Evolutionary conservation across 805 yeast species (phyloP), one percentile per base, ranked within the genome.

Genomic region (Ogataea zsoltii): DNA sequence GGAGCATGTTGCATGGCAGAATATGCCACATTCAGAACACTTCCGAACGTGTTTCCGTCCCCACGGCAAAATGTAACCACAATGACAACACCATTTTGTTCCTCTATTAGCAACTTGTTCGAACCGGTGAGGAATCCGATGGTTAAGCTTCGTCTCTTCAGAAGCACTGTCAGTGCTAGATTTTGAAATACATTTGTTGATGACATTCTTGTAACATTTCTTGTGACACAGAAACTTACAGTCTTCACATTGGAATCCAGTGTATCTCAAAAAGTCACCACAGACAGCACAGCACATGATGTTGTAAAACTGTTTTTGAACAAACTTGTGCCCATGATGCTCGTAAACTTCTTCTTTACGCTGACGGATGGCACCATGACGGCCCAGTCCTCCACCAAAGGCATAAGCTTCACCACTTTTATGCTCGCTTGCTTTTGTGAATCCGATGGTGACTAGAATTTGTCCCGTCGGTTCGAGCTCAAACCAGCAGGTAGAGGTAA

Each of bases 51-150:
- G 90, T 66, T 89, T 90, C 60, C 85, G 81, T 42, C 98, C 96
- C 85, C 97, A 85, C 14, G 99, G 98, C 51, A 94, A 74, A 42
- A 94, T 83, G 62, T 89, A 89, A 50, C 99, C 99, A 76, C 99
- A 94, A 65, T 94, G 99, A 58, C 98, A 94, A 70, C 99, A 94
- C 99, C 99, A 94, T 62, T 92, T 91, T 2, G 99, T 95, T 58
- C 97, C 95, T 68, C 90, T 83, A 61, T 94, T 94, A 14, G 94
- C 78, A 21, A 82, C 80, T n/a, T 92, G 91, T 55, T 88, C 96
- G 65, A 92, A 92, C 63, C 97, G 81, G 65, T 94, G 99, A 29
- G 99, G 99, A 56, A 94, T 94, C 54, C 96, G 86, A 66, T 94
- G 98, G 60, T 94, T 94, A 65, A 94, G 78, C 65, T 88, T 83